Evolutionary conservation across 1,284 basidiomycete species (phyloP), one percentile per base, ranked within the genome.

Genomic region (Peniophora sp.): DNA sequence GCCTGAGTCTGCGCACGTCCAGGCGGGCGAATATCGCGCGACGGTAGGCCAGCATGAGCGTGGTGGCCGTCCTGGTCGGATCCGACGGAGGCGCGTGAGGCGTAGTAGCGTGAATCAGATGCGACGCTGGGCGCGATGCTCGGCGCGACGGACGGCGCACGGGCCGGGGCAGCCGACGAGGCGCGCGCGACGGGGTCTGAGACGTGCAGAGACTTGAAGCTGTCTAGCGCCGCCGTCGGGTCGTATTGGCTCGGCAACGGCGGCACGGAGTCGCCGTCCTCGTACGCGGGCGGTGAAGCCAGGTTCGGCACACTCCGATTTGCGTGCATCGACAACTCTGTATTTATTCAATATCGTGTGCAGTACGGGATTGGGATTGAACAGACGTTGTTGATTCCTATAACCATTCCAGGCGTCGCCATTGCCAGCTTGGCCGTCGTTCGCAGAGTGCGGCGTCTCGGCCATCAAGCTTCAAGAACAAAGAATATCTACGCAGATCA

Each of bases 161-260:
- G 24, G 15, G 12, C 35, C 39, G 54, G 37, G 14, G 24, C 20
- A 3, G 27, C 24, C 35, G n/a, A 51, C 22, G 51, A 18, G 18
- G 55, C 51, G 45, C 58, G 47, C 27, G 60, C 54, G 43, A 63
- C 39, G 35, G 70, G 66, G 52, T 78, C 75, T 51, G 63, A 63
- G 52, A 83, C 65, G 51, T 63, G 68, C 59, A 84, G 65, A 47
- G 70, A 66, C 47, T 68, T 67, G 57, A 81, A 75, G n/a, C 69
- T 62, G 55, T 76, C 71, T 47, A 79, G 66, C 23, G 71, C 67
- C 18, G 65, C 64, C 14, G 69, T 66, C 27, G 72, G 67, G 64
- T 78, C 75, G 53, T 68, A 70, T 34, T 67, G 61, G 14, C 66
- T 58, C 35, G 66, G 55, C 35, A 56, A 57, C 41, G 66, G 62